Conservation (phyloP, 495 filamentous ascomycete genomes). For the Neurospora sp. region DNA sequence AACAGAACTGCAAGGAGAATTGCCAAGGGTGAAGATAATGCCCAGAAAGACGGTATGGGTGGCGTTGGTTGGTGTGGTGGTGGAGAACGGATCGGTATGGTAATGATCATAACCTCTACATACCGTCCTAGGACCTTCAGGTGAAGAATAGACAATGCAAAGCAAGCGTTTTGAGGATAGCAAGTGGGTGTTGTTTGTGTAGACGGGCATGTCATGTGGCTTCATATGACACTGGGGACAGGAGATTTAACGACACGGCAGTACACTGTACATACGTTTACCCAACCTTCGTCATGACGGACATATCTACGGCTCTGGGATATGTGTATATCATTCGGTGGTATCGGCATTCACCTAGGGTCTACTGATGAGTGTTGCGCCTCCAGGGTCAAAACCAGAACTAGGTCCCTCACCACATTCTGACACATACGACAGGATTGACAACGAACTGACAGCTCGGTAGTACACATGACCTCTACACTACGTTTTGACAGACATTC, state of each 20-base stretch:
- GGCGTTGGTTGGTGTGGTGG: neutral
- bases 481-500: neutral
- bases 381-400: neutral
- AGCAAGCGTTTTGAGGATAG: neutral
- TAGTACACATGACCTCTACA: neutral
- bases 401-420: neutral
- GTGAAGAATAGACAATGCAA: neutral
- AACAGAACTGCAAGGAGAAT: conserved; percentile 1
- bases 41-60: neutral
- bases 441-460: neutral
- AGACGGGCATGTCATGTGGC: neutral
- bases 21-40: neutral
- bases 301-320: neutral
- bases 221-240: neutral
- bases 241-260: too few species aligned
- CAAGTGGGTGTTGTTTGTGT: neutral
- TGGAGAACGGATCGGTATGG: neutral
- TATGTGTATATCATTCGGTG: neutral
- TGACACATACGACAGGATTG: neutral
- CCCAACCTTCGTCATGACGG: neutral
- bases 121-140: neutral
- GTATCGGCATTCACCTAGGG: neutral
- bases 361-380: neutral
- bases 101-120: neutral
- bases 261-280: neutral